These are phyloP conservation scores for Phoma sp. DNA, from an alignment of 2,329 filamentous ascomycete species.

Conservation along the genomic window DNA sequence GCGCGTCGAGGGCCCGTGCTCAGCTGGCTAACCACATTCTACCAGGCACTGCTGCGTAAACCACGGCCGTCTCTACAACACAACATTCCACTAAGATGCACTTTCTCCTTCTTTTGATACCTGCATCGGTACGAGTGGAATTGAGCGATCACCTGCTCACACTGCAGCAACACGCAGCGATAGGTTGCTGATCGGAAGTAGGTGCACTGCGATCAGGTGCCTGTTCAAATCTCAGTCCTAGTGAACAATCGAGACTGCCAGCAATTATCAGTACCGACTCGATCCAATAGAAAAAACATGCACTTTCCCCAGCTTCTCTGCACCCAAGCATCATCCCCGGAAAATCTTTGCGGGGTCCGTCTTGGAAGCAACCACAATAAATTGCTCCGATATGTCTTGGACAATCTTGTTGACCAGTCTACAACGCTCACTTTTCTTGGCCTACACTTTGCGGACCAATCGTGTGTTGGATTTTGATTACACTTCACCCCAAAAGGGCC, in stretches of 20 bases:
- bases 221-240: too few species aligned
- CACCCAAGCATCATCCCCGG: not conserved
- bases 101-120: too few species aligned
- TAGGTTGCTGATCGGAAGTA: too few species aligned
- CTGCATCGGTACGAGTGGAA: too few species aligned
- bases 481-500: not conserved
- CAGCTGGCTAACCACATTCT: not conserved
- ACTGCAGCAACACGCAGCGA: too few species aligned
- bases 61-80: too few species aligned
- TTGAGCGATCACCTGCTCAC: too few species aligned
- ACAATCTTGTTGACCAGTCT: not conserved
- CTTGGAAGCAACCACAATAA: conserved; percentile 10
- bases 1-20: not conserved
- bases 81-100: too few species aligned
- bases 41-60: not conserved
- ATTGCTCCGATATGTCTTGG: not conserved
- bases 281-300: not conserved
- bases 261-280: not conserved
- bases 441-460: not conserved
- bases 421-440: not conserved
- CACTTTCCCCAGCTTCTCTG: not conserved
- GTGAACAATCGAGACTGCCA: not conserved
- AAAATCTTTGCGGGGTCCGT: conserved; percentile 19
- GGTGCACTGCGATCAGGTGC: too few species aligned
- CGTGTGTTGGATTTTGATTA: not conserved